Evolutionary conservation across 2,329 filamentous ascomycete species (phyloP).

Genomic region (Zasmidium cellare): DNA sequence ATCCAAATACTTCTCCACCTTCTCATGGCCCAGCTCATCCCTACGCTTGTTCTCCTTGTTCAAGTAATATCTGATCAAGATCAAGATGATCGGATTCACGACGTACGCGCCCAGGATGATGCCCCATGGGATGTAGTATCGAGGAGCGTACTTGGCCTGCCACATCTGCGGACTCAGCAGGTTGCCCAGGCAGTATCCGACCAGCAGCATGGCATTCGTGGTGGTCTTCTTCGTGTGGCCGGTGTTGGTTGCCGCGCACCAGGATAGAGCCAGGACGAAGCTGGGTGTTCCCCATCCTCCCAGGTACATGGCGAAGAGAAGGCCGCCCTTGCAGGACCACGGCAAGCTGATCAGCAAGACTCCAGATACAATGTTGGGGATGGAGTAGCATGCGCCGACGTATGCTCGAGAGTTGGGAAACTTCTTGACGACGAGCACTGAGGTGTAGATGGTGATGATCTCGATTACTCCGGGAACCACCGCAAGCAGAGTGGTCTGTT

Average conservation of each 20-base stretch:
- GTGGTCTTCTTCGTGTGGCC: slow-evolving; percentile 64
- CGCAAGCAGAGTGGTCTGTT: slow-evolving; percentile 14
- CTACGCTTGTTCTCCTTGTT: slow-evolving; percentile 12
- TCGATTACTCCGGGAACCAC: slow-evolving; percentile 12
- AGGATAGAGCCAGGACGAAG: slow-evolving; percentile 15
- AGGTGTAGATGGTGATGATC: slow-evolving; percentile 10
- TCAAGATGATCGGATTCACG: slow-evolving; percentile 8
- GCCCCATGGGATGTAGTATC: slow-evolving; percentile 15
- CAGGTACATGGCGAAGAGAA: slow-evolving; percentile 17
- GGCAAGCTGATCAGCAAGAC: slow-evolving; percentile 11
- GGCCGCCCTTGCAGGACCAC: slow-evolving; percentile 7
- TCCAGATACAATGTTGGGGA: slow-evolving; percentile 14
- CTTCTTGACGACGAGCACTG: slow-evolving; percentile 12
- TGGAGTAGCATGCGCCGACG: slow-evolving; percentile 10
- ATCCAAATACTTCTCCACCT: slow-evolving; percentile 27
- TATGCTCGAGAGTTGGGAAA: slow-evolving; percentile 14
- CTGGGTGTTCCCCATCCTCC: slow-evolving; percentile 11
- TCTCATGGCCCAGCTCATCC: slow-evolving; percentile 16
- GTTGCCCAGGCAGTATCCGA: slow-evolving; percentile 20
- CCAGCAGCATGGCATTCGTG: slow-evolving; percentile 55
- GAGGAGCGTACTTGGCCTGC: slow-evolving; percentile 13
- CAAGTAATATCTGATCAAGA: slow-evolving; percentile 12
- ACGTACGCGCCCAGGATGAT: slow-evolving; percentile 15
- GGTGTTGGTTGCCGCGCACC: slow-evolving; percentile 46
- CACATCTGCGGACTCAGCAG: slow-evolving; percentile 16